Evolutionary conservation across 2,329 filamentous ascomycete genomes (phyloP), one percentile per base, ranked within the genome.

Genomic region (Phoma sp.): DNA sequence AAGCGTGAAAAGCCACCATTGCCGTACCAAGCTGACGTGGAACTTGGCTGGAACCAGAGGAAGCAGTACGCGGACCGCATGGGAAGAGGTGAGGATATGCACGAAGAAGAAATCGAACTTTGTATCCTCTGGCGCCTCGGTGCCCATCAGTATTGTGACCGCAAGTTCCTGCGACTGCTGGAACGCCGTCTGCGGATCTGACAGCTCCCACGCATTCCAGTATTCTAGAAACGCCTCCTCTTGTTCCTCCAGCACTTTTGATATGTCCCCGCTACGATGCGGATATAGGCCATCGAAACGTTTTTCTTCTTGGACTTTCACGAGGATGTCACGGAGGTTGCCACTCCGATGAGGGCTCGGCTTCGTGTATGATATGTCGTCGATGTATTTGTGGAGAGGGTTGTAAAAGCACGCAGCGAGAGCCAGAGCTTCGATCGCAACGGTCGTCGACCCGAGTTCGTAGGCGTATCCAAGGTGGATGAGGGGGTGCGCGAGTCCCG

Each of bases 381-480:
- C 91, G n/a, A 91, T 69, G 62, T 85, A 86, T 57, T 83, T 84
- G 68, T 86, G 84, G 44, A 83, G 77, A 41, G 79, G 75, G 58
- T 78, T 80, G 70, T 87, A 85, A 69, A 82, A 85, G 55, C 83
- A 84, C 17, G 84, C 77, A 0, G 87, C 81, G 58, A 96, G 81
- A 0, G 85, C 87, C 0, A 99, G 82, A 0, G 92, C 90, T 79
- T 99, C 95, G 76, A 96, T 95, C 43, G 88, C 93, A 19, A 98
- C 74, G 61, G 96, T 94, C 55, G 88, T 89, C 64, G 85, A 95
- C 58, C 90, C 85, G 66, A 98, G 82, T 78, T 99, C 94, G 70
- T 89, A 94, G 9, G 92, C 95, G 72, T 96, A 97, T n/a, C 87
- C 93, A 2, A 99, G 83, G 69, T 98, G 95, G 55, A 98, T 95